phyloP scores from a whole-genome alignment of 1,284 basidiomycete genomes.

The Pseudozyma sp. region DNA sequence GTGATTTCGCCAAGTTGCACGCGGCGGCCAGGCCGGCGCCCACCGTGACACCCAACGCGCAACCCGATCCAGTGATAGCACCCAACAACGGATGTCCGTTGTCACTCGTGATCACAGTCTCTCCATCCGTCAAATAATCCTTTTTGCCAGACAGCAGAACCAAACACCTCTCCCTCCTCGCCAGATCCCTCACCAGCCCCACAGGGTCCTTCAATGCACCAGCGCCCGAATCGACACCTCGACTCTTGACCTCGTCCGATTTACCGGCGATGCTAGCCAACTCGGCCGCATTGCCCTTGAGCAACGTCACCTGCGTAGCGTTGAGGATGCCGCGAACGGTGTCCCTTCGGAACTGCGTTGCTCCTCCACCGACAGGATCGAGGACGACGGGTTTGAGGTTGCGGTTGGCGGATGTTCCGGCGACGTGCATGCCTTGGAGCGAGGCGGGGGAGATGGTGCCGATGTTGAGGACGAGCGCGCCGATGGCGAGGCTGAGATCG shows the following conservation, averaged over 20 bases:
- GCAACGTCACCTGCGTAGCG: conserved; percentile 86
- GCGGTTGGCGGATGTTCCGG: conserved; percentile 72
- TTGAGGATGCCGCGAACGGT: conserved; percentile 79
- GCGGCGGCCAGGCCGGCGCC: conserved; percentile 80
- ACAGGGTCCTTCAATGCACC: conserved; percentile 81
- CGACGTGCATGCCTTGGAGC: conserved; percentile 81
- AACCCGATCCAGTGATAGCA: conserved; percentile 88
- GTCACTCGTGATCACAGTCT: conserved; percentile 75
- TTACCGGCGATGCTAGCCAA: conserved; percentile 82
- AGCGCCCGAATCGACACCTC: conserved; percentile 88
- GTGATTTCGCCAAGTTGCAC: conserved; percentile 66
- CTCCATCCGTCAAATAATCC: conserved; percentile 90
- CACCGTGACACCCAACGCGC: conserved; percentile 82
- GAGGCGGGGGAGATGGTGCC: conserved; percentile 80
- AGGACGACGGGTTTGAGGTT: conserved; percentile 78
- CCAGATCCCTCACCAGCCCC: conserved; percentile 78
- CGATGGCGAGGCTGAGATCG: conserved; percentile 78
- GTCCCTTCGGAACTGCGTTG: conserved; percentile 78
- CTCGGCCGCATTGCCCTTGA: conserved; percentile 96
- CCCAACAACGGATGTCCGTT: conserved; percentile 85
- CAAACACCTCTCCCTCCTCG: conserved; percentile 82
- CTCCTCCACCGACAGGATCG: conserved; percentile 93
- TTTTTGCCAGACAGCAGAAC: conserved; percentile 83
- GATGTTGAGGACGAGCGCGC: conserved; percentile 86
- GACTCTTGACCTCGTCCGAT: conserved; percentile 75